Base-by-base conservation (phyloP, 345 rosid genomes). In the Turritis glabra region DNA sequence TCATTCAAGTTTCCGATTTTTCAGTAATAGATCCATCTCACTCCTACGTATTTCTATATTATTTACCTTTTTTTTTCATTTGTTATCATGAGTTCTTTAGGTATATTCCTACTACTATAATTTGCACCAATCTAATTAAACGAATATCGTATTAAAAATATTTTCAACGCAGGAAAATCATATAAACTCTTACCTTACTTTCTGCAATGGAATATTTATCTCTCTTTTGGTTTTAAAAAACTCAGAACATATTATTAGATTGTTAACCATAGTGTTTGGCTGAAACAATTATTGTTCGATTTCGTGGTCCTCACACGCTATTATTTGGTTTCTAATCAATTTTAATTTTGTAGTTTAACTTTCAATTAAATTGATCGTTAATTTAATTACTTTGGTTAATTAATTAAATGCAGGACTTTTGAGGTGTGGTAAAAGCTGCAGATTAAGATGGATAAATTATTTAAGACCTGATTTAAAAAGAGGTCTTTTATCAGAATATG, bases 341-440 rank as follows among this genome's bases (percentile, higher is more conserved):
- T 14, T 50, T 27, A 17, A 27, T 61, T 27, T 50, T 32, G 35
- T 37, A 50, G 53, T 35, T 35, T 22, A 26, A 26, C 13, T 56
- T 44, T 33, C 22, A 63, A 7, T 7, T 2, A 26, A 26, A 5
- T 25, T 37, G 21, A 22, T 67, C 12, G n/a, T 23, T 54, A 22
- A 29, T 19, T 38, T 67, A 9, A n/a, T 63, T 18, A 48, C 19
- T 37, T 41, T 52, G 54, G 64, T 30, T 69, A 14, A 23, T 54
- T 18, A 46, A 55, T 1, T 54, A 46, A 44, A 63, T 63, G 85
- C 95, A 88, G 98, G 98, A 61, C 68, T 94, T 59, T 68, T 88
- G 38, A 88, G 98, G 84, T 91, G 98, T 60, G 98, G 98, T 11
- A 94, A 94, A 77, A 94, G 98, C 74, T 94, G 98, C 83, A 84